Evolutionary conservation across 495 filamentous ascomycete genomes (phyloP).

Genomic region (Pseudoneurospora amorphoporcata): DNA sequence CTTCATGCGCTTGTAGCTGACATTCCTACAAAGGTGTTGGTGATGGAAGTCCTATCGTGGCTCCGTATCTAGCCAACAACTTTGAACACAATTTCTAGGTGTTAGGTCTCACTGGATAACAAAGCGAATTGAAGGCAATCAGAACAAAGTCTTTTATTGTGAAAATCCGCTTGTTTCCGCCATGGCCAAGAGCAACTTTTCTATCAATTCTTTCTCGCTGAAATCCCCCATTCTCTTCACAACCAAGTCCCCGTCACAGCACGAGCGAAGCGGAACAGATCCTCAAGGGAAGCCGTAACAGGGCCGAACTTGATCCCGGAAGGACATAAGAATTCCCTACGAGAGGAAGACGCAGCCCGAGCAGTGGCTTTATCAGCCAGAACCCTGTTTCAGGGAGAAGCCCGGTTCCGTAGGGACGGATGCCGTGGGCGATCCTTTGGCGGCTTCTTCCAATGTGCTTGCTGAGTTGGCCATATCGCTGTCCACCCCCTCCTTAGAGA

Average conservation of each 20-base stretch:
- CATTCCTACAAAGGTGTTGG: constrained; percentile 21
- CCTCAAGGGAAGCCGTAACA: not conserved
- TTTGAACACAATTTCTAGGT: no score
- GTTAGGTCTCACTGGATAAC: not conserved
- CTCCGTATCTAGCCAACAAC: no score
- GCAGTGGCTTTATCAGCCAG: not conserved
- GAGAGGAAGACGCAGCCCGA: not conserved
- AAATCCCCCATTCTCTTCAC: not conserved
- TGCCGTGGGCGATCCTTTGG: not conserved
- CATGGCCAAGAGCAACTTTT: not conserved
- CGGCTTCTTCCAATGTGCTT: not conserved
- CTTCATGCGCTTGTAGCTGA: constrained; percentile 42
- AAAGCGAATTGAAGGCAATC: not conserved
- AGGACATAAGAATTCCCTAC: no score
- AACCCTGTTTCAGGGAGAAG: not conserved
- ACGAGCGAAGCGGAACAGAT: not conserved
- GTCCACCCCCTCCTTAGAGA: not conserved
- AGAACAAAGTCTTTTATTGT: not conserved
- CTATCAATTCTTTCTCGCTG: not conserved
- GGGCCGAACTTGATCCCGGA: not conserved
- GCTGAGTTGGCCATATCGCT: not conserved
- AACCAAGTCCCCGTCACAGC: not conserved
- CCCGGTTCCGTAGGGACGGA: not conserved
- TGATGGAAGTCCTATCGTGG: not conserved
- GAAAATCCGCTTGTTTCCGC: not conserved